Evolutionary conservation across 306 rosid genomes (phyloP), one percentile per base, ranked within the genome.

Genomic region (Malus fusca): DNA sequence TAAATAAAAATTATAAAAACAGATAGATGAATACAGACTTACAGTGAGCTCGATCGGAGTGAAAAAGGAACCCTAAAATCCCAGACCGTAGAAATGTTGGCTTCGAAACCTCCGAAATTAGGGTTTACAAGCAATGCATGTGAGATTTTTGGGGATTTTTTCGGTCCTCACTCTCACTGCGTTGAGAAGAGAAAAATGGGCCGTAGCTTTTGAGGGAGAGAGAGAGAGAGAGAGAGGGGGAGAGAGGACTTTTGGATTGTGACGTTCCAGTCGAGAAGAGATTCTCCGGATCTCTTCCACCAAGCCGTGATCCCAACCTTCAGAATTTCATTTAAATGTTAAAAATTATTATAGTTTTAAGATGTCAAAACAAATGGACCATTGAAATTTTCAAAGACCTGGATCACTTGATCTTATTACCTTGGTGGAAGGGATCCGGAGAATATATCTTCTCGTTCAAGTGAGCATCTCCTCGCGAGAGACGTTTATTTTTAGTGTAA

Each of bases 301-400:
- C 1, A 5, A 33, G 0, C 1, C 7, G 5, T 35, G 40, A 35
- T 35, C 9, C 0, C 0, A 0, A 35, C 0, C 2, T 1, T 35
- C 6, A 0, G 6, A 35, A 35, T 35, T 35, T 35, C 2, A 35
- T 6, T 0, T 0, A 35, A 35, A 0, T 0, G 0, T 35, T 0
- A 35, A 35, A 35, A 35, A 35, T 35, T 35, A 35, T 6, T 35
- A 6, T 35, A 35, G 0, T 0, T 35, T 35, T 35, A 35, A 35
- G 0, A 6, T 0, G 0, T 35, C 2, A 35, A 35, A 35, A 35
- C 0, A 35, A 1, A 0, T 35, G 40, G 0, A 0, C 0, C 1
- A 2, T 35, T 35, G 0, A 2, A 35, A 35, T 1, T 7, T 7
- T 35, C 0, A 35, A 35, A 35, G 0, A 0, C 0, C 2, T 1